These are phyloP conservation scores for Yamadazyma trypodendri DNA, from an alignment of 1,139 yeast genomes.

Conservation along the genomic window DNA sequence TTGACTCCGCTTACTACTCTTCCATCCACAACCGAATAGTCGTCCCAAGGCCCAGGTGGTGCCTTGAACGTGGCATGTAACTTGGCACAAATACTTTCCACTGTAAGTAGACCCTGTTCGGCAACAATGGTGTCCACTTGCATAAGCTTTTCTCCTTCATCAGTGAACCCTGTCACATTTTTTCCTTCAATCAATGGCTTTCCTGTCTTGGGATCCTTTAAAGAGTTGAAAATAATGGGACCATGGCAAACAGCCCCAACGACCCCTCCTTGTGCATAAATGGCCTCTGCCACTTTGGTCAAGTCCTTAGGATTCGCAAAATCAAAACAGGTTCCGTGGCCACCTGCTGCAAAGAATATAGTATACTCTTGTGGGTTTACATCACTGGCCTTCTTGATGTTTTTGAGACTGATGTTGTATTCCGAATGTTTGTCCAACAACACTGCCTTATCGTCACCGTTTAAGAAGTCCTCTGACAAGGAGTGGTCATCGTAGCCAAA, in stretches of 20 bases:
- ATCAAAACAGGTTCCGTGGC: slow-evolving; percentile 63
- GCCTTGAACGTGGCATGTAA: slow-evolving; percentile 45
- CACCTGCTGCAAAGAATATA: slow-evolving; percentile 61
- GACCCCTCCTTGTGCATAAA: slow-evolving; percentile 52
- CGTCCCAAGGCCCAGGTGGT: slow-evolving; percentile 54
- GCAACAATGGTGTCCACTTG: slow-evolving; percentile 35
- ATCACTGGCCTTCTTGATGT: slow-evolving; percentile 43
- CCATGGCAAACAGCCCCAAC: slow-evolving; percentile 70
- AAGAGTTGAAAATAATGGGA: slow-evolving; percentile 51
- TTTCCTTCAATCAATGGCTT: slow-evolving; percentile 49
- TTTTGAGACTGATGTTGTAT: slow-evolving; percentile 32
- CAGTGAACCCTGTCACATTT: slow-evolving; percentile 60
- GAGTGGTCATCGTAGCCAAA: slow-evolving; percentile 59
- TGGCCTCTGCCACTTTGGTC: slow-evolving; percentile 42
- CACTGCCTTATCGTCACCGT: slow-evolving; percentile 41
- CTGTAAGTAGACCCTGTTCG: slow-evolving; percentile 29
- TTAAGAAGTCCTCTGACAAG: slow-evolving; percentile 33
- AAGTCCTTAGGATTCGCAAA: slow-evolving; percentile 52
- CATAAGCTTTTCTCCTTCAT: slow-evolving; percentile 48
- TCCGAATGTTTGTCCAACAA: slow-evolving; percentile 38
- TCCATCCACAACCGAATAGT: slow-evolving; percentile 51
- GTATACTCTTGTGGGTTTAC: slow-evolving; percentile 48
- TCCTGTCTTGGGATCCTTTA: slow-evolving; percentile 43
- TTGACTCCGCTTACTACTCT: slow-evolving; percentile 61
- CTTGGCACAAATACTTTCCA: slow-evolving; percentile 33